Conservation (phyloP, 208 protist genomes). For the Crithidia mellificae region DNA sequence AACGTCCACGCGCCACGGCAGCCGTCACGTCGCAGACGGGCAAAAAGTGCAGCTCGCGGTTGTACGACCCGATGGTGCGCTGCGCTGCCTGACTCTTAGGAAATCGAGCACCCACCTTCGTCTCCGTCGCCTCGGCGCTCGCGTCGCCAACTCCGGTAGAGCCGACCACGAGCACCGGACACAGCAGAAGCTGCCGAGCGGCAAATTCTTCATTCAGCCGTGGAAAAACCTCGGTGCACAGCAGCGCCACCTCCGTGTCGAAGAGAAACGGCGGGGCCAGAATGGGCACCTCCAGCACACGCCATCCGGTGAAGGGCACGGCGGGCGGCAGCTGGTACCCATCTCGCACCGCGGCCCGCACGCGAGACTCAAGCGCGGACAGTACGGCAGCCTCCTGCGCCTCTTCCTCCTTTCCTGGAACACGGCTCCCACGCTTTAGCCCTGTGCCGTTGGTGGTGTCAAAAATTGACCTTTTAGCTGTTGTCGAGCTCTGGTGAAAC, state of each 20-base stretch:
- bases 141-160: not conserved
- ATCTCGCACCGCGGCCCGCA: slow-evolving; percentile 10
- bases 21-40: slow-evolving; percentile 49
- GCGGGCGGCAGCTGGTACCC: slow-evolving; percentile 36
- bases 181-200: slow-evolving; percentile 36
- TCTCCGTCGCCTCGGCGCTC: not conserved
- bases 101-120: not conserved
- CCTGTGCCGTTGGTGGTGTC: not conserved
- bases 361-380: slow-evolving; percentile 11
- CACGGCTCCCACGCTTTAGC: not conserved
- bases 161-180: slow-evolving; percentile 45
- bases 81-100: not conserved
- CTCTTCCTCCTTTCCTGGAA: not conserved
- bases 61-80: slow-evolving; percentile 42
- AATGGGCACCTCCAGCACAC: slow-evolving; percentile 79
- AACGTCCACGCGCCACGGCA: slow-evolving; percentile 55
- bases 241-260: slow-evolving; percentile 64
- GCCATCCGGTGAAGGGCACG: slow-evolving; percentile 59
- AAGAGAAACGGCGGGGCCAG: slow-evolving; percentile 78
- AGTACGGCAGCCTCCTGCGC: not conserved
- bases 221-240: slow-evolving; percentile 65
- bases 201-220: slow-evolving; percentile 68
- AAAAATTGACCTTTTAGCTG: not conserved
- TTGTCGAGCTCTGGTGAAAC: too few relatives aligned
- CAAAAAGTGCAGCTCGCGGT: slow-evolving; percentile 42